Evolutionary conservation across 148 eudicot species (phyloP).

Genomic region (Cornus kousa): DNA sequence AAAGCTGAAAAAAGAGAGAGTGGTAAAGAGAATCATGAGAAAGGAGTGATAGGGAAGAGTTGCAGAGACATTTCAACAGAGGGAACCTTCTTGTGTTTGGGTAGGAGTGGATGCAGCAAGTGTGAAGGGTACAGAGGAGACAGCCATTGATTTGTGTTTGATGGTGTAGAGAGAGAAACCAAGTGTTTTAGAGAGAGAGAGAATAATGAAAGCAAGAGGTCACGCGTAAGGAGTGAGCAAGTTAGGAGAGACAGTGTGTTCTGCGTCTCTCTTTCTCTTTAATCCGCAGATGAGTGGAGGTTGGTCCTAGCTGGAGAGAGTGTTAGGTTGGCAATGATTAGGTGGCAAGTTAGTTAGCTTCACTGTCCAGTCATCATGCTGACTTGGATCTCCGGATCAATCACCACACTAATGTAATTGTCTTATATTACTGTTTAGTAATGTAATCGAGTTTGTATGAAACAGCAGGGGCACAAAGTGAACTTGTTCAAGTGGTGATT

Average conservation of each 20-base stretch:
- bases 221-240: slow-evolving; percentile 27
- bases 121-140: slow-evolving; percentile 20
- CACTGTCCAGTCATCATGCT: no score
- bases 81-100: no score
- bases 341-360: slow-evolving; percentile 11
- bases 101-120: neutral
- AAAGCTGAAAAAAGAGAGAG: slow-evolving; percentile 27
- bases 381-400: no score
- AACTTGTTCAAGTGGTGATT: no score
- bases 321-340: slow-evolving; percentile 4
- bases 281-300: neutral
- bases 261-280: neutral
- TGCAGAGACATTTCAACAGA: neutral
- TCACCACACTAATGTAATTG: no score
- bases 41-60: neutral
- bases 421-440: no score
- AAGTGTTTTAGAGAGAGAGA: slow-evolving; percentile 23
- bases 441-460: no score
- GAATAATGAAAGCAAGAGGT: slow-evolving; percentile 38
- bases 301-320: neutral
- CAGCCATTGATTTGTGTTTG: slow-evolving; percentile 18
- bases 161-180: slow-evolving; percentile 6
- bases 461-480: no score
- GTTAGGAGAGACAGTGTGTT: neutral
- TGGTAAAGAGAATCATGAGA: neutral